Base-by-base conservation (phyloP, 1,284 basidiomycete genomes). In the Paramarasmius palmivorus region DNA sequence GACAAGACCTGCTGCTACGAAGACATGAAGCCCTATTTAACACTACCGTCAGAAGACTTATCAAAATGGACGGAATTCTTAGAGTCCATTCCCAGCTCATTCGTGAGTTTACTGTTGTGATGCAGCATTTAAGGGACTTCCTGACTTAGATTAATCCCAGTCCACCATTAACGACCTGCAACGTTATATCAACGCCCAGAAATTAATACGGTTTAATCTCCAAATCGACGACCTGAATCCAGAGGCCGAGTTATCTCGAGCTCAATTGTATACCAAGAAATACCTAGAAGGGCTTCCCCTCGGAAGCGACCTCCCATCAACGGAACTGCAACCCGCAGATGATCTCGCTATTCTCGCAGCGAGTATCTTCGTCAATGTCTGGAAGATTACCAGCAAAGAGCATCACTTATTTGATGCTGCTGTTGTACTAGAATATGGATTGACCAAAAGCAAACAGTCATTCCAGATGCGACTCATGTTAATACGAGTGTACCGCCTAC, bases 281-380 rank as follows among this genome's bases (percentile, higher is more conserved):
- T 94, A 93, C 62, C 67, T 86, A 29, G 73, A 81, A 2, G 87
- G 79, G 7, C 77, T 95, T 14, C 71, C 77, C 15, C 72, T 92
- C 2, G 92, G 90, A 41, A 70, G 73, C 48, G 73, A 78, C 50
- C 76, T 95, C 19, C 81, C 87, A 1, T 69, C 77, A 3, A 91
- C 90, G 0, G 93, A 96, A 61, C 76, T 94, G 42, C 94, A 96
- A 63, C 91, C 89, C 15, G 90, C 84, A 2, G 94, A 96, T 63
- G 94, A 95, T 62, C 77, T 95, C 26, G 87, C 80, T 8, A 75
- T 95, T 23, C 74, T 96, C 12, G 83, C 86, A 4, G 87, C 78
- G 1, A 88, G 88, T 61, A 79, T 81, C 2, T 77, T 86, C 51
- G 77, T 93, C 45, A 81, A 76, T 56, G 71, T 85, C 17, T 93